Percentiles rank a stretch among this genome's conserved stretches.
These are phyloP conservation scores for Cynanchum wilfordii DNA, from an alignment of 257 asterid species.

Conservation along the genomic window DNA sequence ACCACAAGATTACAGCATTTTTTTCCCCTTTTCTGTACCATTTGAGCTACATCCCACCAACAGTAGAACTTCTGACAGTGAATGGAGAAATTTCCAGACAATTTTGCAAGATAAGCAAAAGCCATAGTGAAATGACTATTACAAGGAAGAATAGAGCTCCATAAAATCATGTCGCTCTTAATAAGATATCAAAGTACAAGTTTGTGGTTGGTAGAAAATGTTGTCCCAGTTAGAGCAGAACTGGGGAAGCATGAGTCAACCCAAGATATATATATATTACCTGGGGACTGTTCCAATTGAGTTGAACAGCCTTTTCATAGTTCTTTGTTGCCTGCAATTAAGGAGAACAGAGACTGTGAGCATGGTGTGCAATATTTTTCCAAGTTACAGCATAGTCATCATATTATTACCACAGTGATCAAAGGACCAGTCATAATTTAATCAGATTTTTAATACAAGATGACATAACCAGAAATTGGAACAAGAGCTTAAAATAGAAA, in stretches of 20 bases:
- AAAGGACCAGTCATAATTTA: background rate
- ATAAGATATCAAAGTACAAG: background rate
- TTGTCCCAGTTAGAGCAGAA: background rate
- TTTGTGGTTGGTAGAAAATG: background rate
- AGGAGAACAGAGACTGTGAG: conserved; percentile 19
- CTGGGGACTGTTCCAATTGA: conserved; percentile 99
- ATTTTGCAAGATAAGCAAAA: background rate
- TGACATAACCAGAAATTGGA: background rate
- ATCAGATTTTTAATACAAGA: background rate
- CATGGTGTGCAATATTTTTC: background rate
- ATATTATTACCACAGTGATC: background rate
- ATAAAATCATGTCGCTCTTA: background rate
- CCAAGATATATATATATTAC: conserved; percentile 31
- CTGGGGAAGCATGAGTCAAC: background rate
- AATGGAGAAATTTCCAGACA: background rate
- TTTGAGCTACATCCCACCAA: background rate
- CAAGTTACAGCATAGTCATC: background rate
- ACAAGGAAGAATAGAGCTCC: background rate
- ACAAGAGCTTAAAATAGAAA: background rate
- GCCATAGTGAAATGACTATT: background rate
- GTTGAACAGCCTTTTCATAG: conserved; percentile 94
- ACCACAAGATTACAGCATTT: background rate
- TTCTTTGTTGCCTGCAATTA: conserved; percentile 81
- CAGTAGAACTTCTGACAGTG: background rate
- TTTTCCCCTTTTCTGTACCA: background rate